Evolutionary conservation across 78 protist species (phyloP).

Genomic region (Mantamonas sphyraenae): DNA sequence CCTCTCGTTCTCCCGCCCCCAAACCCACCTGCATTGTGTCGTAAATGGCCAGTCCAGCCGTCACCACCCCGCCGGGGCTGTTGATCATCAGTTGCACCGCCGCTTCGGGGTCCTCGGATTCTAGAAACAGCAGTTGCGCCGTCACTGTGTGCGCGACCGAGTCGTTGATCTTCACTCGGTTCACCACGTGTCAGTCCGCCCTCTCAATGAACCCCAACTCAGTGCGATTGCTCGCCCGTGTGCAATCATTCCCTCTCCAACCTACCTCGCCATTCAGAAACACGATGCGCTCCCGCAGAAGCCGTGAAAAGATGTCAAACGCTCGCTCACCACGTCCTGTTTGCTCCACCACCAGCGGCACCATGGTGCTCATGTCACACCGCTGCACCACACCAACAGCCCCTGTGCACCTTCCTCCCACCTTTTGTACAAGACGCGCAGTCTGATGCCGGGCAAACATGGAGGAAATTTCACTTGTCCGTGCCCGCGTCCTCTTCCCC

Average conservation of each 20-base stretch:
- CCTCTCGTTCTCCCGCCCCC: not conserved
- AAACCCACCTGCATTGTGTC: slow-evolving; percentile 25
- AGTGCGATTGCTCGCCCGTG: not conserved
- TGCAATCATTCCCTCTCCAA: not conserved
- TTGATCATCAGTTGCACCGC: slow-evolving; percentile 48
- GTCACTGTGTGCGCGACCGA: not conserved
- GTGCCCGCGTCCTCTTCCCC: not conserved
- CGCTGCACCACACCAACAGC: no score
- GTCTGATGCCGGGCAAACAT: no score
- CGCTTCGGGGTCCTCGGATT: slow-evolving; percentile 10
- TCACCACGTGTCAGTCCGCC: not conserved
- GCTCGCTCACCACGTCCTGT: not conserved
- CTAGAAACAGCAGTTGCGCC: slow-evolving; percentile 42
- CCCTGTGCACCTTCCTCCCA: no score
- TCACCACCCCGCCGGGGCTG: slow-evolving; percentile 44
- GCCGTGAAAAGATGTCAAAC: slow-evolving; percentile 37
- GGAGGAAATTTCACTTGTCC: no score
- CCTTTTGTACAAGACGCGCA: no score
- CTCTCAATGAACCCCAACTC: not conserved
- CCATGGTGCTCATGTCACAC: not conserved
- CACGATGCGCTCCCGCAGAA: slow-evolving; percentile 39
- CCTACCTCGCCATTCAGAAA: slow-evolving; percentile 16
- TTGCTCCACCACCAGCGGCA: not conserved
- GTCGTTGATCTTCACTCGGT: slow-evolving; percentile 18
- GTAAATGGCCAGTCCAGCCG: slow-evolving; percentile 39